Evolutionary conservation across 78 protist species (phyloP).

Genomic region (Speleostelium caveatum): DNA sequence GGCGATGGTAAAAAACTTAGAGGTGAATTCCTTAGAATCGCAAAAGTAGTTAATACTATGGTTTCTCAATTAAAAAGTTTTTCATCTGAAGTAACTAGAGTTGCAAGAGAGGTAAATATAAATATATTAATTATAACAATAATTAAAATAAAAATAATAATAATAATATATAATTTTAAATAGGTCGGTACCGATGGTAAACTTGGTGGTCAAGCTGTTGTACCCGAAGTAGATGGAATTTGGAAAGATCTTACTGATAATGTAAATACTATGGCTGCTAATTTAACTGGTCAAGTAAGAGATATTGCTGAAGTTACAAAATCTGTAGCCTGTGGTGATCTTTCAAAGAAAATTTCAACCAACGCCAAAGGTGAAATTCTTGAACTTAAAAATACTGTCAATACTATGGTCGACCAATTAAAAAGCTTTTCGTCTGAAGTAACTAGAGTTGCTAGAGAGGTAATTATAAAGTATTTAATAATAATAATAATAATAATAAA

Average conservation of each 20-base stretch:
- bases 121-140: not conserved
- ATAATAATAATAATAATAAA: not conserved
- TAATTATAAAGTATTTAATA: not conserved
- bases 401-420: constrained; percentile 75
- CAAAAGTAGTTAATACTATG: constrained; percentile 79
- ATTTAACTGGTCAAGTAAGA: constrained; percentile 76
- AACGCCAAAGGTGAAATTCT: constrained; percentile 73
- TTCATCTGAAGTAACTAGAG: constrained; percentile 75
- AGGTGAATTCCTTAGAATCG: constrained; percentile 75
- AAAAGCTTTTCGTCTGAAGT: constrained; percentile 65
- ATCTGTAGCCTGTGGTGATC: constrained; percentile 76
- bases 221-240: constrained; percentile 61
- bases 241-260: constrained; percentile 76
- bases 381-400: constrained; percentile 57
- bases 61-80: constrained; percentile 72
- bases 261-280: constrained; percentile 79
- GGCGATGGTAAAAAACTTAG: constrained; percentile 49
- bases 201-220: constrained; percentile 77
- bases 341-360: constrained; percentile 60
- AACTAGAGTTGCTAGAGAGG: constrained; percentile 65
- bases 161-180: not conserved
- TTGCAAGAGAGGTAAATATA: constrained; percentile 45
- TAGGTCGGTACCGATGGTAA: constrained; percentile 80
- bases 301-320: constrained; percentile 73
- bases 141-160: not conserved